phyloP scores from a whole-genome alignment of 768 basidiomycete species.

The Filobasidium floriforme region DNA sequence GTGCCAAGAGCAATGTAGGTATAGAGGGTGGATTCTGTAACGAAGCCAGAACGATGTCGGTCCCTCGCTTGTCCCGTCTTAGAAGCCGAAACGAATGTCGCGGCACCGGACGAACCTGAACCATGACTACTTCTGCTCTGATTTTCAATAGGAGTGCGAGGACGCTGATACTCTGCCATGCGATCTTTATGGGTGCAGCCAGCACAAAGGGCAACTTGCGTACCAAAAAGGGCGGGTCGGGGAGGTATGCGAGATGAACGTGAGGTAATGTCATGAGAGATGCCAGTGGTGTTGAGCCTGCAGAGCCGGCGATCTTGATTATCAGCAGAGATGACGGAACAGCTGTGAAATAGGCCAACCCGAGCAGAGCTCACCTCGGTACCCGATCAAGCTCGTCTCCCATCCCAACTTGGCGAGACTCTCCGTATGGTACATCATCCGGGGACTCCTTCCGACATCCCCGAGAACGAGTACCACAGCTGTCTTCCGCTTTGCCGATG shows the following conservation, averaged over 20 bases:
- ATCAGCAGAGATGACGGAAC: not conserved
- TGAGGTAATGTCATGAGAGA: conserved; percentile 61
- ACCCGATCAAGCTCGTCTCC: conserved; percentile 73
- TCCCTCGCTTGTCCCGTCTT: not conserved
- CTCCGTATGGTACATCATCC: conserved; percentile 98
- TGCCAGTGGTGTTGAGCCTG: conserved; percentile 70
- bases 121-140: conserved; percentile 60
- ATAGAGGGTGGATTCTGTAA: conserved; percentile 92
- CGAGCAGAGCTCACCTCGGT: conserved; percentile 57
- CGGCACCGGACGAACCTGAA: conserved; percentile 59
- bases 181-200: conserved; percentile 68
- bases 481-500: conserved; percentile 45
- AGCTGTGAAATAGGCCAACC: not conserved
- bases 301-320: not conserved
- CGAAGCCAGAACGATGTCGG: not conserved
- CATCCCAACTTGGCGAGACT: conserved; percentile 77
- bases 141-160: conserved; percentile 60
- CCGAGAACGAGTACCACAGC: conserved; percentile 89
- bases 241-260: conserved; percentile 61
- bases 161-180: conserved; percentile 60
- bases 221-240: conserved; percentile 57
- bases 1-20: conserved; percentile 79
- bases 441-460: conserved; percentile 87
- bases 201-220: conserved; percentile 56
- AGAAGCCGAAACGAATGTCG: too few species aligned